Conservation (phyloP, 2,329 filamentous ascomycete species). For the Epichloe sibirici region DNA sequence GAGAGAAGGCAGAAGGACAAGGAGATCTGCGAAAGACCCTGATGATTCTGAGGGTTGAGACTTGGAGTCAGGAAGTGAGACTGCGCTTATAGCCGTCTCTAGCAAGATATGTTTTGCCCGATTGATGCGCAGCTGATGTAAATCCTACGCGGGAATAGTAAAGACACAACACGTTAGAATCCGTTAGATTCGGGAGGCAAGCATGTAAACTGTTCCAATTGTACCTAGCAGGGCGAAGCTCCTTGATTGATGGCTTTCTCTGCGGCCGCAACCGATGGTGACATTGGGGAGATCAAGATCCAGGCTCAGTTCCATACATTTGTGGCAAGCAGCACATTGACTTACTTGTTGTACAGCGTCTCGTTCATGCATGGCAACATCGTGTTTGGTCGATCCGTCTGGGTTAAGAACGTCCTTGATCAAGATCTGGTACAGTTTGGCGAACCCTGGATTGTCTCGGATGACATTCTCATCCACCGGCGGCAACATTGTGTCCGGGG, state of each 20-base stretch:
- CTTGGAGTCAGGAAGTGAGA: slow-evolving; percentile 20
- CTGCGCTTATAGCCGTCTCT: slow-evolving; percentile 33
- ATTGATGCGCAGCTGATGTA: slow-evolving; percentile 34
- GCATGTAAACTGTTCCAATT: no score
- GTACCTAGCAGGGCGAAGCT: no score
- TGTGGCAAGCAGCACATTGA: not conserved
- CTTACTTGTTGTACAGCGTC: slow-evolving; percentile 36
- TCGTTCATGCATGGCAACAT: slow-evolving; percentile 36
- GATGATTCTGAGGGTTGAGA: slow-evolving; percentile 12
- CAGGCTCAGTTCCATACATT: not conserved
- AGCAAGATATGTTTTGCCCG: slow-evolving; percentile 40
- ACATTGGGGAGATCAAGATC: no score
- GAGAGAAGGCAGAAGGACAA: slow-evolving; percentile 41
- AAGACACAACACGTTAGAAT: not conserved
- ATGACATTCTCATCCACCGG: slow-evolving; percentile 44
- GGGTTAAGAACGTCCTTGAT: slow-evolving; percentile 41
- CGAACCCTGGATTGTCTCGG: slow-evolving; percentile 46
- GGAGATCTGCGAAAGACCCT: slow-evolving; percentile 37
- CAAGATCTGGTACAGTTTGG: slow-evolving; percentile 43
- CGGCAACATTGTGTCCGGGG: slow-evolving; percentile 35
- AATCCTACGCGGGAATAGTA: slow-evolving; percentile 25
- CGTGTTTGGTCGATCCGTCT: slow-evolving; percentile 44
- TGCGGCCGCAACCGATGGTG: not conserved
- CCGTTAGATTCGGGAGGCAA: not conserved
- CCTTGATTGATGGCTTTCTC: not conserved